Evolutionary conservation across 2,329 filamentous ascomycete species (phyloP), one percentile per base, ranked within the genome.

Genomic region (Cladophialophora exuberans): DNA sequence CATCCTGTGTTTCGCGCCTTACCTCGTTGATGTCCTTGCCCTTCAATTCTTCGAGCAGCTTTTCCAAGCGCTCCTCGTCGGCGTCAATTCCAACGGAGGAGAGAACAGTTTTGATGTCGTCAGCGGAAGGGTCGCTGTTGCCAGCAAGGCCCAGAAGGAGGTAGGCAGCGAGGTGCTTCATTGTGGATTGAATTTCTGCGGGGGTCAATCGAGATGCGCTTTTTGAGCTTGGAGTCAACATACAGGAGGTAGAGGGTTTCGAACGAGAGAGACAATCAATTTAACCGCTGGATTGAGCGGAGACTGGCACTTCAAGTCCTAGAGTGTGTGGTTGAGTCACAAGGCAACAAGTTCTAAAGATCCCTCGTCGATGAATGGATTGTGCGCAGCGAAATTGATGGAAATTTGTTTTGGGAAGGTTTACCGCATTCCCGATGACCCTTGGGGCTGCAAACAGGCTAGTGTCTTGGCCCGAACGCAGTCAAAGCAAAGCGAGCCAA

Each of bases 161-260:
- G 86, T 96, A 97, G 76, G 94, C 93, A 76, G 94, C 94, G 83
- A 99, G 88, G 83, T 97, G 88, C 92, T 99, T 97, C 94, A 99
- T 97, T 90, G 87, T 96, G 76, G 73, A 69, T 46, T 63, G 46
- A 42, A 61, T 63, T 60, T 62, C 64, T 62, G 22, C 33, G n/a
- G 53, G 54, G 53, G 45, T 33, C 6, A 49, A 41, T 48, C 41
- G 38, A 20, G 38, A 56, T 13, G 22, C 4, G 7, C 7, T 11
- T 22, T 45, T 51, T 46, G 36, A n/a, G 1, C 26, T 11, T 10
- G 6, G 10, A 11, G 20, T 11, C 44, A 43, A 54, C 49, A 52
- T 44, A 59, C 41, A 36, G 53, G 36, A 49, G 44, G 46, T 62
- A 65, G 61, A 62, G 59, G 62, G 65, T 59, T 66, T 62, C 66